phyloP scores from a whole-genome alignment of 225 moss, liverwort and hornwort genomes.

The Physcomitrellopsis africana region DNA sequence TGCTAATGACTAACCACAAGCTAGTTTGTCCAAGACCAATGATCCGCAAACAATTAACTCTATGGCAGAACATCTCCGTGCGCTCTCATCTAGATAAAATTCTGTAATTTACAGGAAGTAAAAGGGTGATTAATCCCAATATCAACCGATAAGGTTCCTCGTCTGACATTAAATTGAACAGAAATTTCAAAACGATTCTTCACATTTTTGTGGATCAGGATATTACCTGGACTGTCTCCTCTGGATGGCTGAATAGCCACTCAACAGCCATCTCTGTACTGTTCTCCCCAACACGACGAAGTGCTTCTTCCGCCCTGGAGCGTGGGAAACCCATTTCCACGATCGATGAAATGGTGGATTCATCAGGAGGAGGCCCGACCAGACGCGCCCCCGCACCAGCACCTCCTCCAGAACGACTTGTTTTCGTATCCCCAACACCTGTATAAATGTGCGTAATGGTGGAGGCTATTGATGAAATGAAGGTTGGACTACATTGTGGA shows the following conservation, averaged over 20 bases:
- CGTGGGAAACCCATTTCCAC: slow-evolving; percentile 97
- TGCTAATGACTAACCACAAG: too few relatives aligned
- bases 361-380: slow-evolving; percentile 84
- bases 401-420: slow-evolving; percentile 51
- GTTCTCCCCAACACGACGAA: slow-evolving; percentile 80
- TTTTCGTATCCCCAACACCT: slow-evolving; percentile 83
- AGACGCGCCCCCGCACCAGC: slow-evolving; percentile 65
- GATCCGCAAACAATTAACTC: too few relatives aligned
- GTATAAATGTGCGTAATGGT: slow-evolving; percentile 87
- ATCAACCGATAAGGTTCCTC: neutral
- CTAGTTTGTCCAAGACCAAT: too few relatives aligned
- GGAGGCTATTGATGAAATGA: slow-evolving; percentile 86
- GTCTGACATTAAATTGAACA: neutral
- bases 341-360: slow-evolving; percentile 73
- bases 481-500: slow-evolving; percentile 75
- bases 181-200: too few relatives aligned
- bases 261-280: slow-evolving; percentile 95
- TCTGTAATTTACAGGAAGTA: too few relatives aligned
- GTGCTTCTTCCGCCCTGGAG: slow-evolving; percentile 87
- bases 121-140: neutral
- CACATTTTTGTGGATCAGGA: neutral
- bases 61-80: too few relatives aligned
- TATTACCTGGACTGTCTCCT: slow-evolving; percentile 77
- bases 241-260: slow-evolving; percentile 92
- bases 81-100: too few relatives aligned